These are phyloP conservation scores for Gossypium davidsonii DNA, from an alignment of 441 rosid genomes.

Conservation along the genomic window DNA sequence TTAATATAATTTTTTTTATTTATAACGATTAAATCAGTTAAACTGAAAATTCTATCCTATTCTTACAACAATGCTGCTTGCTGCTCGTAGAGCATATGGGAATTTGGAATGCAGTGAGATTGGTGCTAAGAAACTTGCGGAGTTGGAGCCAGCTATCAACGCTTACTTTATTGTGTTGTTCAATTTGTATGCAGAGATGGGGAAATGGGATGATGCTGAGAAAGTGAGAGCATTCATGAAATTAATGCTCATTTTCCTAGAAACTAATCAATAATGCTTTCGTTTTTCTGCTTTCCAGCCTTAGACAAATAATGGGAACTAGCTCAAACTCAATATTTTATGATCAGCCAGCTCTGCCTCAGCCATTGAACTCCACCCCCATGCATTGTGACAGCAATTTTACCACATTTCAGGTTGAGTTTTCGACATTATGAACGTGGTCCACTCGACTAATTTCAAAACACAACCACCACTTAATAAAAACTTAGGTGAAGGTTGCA, in stretches of 20 bases:
- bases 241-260: not conserved
- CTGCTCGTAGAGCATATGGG: too few species aligned
- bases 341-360: conserved; percentile 46
- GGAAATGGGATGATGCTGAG: not conserved
- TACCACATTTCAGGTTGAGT: not conserved
- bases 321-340: conserved; percentile 40
- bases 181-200: not conserved
- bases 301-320: conserved; percentile 49
- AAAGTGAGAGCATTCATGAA: too few species aligned
- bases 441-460: not conserved
- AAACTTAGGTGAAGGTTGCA: not conserved
- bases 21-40: too few species aligned
- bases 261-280: conserved; percentile 33
- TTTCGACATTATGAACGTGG: not conserved
- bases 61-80: too few species aligned
- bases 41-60: too few species aligned
- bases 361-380: not conserved
- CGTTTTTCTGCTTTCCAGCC: conserved; percentile 42
- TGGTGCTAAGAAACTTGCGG: not conserved
- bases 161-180: not conserved
- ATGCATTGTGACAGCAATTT: not conserved
- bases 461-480: not conserved
- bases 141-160: not conserved
- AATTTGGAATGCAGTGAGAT: too few species aligned
- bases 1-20: too few species aligned